Conservation (phyloP, 2,329 filamentous ascomycete species). For the Aspergillus spinulosporus region DNA sequence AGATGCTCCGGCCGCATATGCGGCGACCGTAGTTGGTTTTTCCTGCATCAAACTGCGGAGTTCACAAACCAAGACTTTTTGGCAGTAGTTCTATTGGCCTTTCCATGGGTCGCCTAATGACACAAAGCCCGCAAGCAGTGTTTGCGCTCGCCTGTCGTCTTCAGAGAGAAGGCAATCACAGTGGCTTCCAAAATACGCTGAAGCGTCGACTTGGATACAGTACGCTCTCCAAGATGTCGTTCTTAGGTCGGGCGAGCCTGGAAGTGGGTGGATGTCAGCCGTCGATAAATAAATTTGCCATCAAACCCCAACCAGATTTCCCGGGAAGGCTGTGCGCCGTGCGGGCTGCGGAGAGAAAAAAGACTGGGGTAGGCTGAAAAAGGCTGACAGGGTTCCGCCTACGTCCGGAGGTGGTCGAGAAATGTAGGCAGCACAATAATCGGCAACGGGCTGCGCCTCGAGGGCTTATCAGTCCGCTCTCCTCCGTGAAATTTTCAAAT, state of each 20-base stretch:
- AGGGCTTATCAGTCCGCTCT: background rate
- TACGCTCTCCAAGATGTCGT: background rate
- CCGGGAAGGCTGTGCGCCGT: conserved; percentile 4
- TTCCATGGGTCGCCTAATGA: conserved; percentile 17
- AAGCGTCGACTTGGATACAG: background rate
- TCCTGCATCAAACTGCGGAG: conserved; percentile 65
- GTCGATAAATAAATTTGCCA: conserved; percentile 11
- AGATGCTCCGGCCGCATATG: conserved; percentile 92
- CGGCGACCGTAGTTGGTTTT: conserved; percentile 77
- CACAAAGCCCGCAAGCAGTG: background rate
- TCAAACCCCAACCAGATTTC: background rate
- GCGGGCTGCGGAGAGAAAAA: conserved; percentile 7
- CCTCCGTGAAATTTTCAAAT: background rate
- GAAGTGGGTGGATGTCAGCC: conserved; percentile 2
- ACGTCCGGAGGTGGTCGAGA: background rate
- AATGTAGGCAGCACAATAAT: conserved; percentile 9
- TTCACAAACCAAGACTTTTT: background rate
- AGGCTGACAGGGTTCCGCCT: background rate
- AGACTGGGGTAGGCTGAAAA: conserved; percentile 10
- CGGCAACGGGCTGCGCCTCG: background rate
- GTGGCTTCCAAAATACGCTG: background rate
- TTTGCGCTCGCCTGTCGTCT: background rate
- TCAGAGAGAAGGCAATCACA: conserved; percentile 1
- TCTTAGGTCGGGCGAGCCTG: background rate
- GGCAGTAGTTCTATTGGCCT: conserved; percentile 14